These are phyloP conservation scores for Colletotrichum aenigma DNA, from an alignment of 2,329 filamentous ascomycete species.

Conservation along the genomic window DNA sequence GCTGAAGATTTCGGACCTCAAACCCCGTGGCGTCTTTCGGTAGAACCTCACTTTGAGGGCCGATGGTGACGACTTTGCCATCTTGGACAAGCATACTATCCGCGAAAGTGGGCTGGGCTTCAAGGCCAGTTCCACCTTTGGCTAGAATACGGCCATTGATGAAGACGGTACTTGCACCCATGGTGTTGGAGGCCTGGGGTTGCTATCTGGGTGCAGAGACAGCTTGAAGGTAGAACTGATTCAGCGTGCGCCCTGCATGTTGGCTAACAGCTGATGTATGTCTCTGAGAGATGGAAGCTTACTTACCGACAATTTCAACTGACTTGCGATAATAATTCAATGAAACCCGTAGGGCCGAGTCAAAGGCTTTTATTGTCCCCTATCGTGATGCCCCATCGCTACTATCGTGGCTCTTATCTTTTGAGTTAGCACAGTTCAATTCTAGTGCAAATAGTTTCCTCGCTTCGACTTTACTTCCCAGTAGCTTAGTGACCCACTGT, in stretches of 20 bases:
- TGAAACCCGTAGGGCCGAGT: neutral
- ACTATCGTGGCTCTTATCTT: neutral
- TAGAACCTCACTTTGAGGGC: neutral
- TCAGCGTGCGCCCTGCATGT: neutral
- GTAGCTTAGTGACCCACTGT: neutral
- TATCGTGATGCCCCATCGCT: neutral
- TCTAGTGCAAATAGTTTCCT: neutral
- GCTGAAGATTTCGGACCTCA: neutral
- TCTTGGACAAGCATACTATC: slow-evolving; percentile 1
- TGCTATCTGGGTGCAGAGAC: neutral
- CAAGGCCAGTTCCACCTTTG: slow-evolving; percentile 25
- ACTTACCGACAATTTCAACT: neutral
- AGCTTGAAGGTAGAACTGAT: neutral
- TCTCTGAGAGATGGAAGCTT: neutral
- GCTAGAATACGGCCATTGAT: slow-evolving; percentile 32
- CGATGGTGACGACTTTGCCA: neutral
- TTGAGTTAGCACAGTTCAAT: neutral
- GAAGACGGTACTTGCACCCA: slow-evolving; percentile 20
- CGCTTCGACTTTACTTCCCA: neutral
- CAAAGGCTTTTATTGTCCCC: neutral
- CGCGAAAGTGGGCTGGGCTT: slow-evolving; percentile 13
- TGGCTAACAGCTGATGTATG: neutral
- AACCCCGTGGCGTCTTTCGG: neutral
- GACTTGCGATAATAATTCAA: neutral
- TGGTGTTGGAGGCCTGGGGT: neutral